Percentiles rank a stretch among this genome's conserved stretches.
These are phyloP conservation scores for Daedalea quercina DNA, from an alignment of 768 basidiomycete genomes.

Conservation along the genomic window DNA sequence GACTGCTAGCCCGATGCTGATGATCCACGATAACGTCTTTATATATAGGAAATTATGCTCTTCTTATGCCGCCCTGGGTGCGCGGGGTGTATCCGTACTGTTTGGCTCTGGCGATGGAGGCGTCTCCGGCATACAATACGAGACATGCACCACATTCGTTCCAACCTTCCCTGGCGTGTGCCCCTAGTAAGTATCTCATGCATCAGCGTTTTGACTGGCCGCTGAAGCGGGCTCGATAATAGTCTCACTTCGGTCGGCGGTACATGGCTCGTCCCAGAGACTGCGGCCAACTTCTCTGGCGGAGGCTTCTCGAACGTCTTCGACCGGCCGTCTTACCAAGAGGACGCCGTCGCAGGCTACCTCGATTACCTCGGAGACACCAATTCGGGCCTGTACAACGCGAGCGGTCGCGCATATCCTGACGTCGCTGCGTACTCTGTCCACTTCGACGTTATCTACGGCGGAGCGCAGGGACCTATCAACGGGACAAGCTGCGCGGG, in stretches of 20 bases:
- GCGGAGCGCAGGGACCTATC: conserved; percentile 11
- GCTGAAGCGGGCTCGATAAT: neutral
- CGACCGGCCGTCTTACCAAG: conserved; percentile 45
- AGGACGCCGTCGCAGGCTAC: conserved; percentile 35
- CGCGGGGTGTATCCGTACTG: conserved; percentile 27
- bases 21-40: conserved; percentile 18
- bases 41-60: conserved; percentile 32
- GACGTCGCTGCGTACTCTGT: conserved; percentile 35
- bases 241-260: conserved; percentile 62
- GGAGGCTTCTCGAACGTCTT: conserved; percentile 71
- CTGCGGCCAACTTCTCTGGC: conserved; percentile 52
- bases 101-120: conserved; percentile 31
- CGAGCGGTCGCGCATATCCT: conserved; percentile 37
- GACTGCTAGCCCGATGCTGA: neutral
- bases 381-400: conserved; percentile 30
- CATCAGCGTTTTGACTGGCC: neutral
- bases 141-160: conserved; percentile 41
- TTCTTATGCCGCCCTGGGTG: conserved; percentile 25
- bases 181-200: conserved; percentile 27
- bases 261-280: conserved; percentile 42
- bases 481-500: conserved; percentile 26
- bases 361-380: conserved; percentile 42
- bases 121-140: conserved; percentile 57
- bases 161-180: conserved; percentile 43
- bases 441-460: conserved; percentile 22